Conservation (phyloP, 1,139 yeast genomes). For the Saccharomyces pastorianus region DNA sequence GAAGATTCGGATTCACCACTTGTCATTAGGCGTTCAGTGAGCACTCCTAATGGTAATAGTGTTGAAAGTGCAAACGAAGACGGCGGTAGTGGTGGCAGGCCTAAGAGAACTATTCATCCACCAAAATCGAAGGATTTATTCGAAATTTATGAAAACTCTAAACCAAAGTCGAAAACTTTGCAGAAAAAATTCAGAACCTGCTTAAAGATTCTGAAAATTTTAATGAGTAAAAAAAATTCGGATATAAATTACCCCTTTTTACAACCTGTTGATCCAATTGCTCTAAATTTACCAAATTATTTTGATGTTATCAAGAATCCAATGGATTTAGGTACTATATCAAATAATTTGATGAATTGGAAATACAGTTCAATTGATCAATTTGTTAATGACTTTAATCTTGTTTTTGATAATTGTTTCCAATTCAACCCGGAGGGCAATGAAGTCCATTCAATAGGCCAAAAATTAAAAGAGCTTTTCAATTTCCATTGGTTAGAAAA, state of each 20-base stretch:
- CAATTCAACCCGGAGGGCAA: slow-evolving; percentile 91
- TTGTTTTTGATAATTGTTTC: slow-evolving; percentile 83
- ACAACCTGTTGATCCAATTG: slow-evolving; percentile 91
- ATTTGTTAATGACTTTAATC: slow-evolving; percentile 71
- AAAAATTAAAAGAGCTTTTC: slow-evolving; percentile 74
- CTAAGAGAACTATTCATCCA: slow-evolving; percentile 93
- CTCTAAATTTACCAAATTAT: slow-evolving; percentile 85
- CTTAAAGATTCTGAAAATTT: slow-evolving; percentile 71
- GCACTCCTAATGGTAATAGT: neutral
- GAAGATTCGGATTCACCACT: slow-evolving; percentile 25
- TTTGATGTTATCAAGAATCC: slow-evolving; percentile 79
- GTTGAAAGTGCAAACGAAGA: slow-evolving; percentile 35
- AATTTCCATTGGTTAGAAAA: slow-evolving; percentile 79
- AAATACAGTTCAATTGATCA: slow-evolving; percentile 85
- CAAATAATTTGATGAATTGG: slow-evolving; percentile 71
- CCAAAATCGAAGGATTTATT: slow-evolving; percentile 83
- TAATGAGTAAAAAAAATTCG: slow-evolving; percentile 74
- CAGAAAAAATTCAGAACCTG: slow-evolving; percentile 86
- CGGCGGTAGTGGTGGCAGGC: slow-evolving; percentile 53
- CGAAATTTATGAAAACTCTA: slow-evolving; percentile 55
- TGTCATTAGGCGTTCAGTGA: slow-evolving; percentile 37
- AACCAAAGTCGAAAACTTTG: slow-evolving; percentile 86
- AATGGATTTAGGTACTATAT: slow-evolving; percentile 88
- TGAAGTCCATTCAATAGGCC: slow-evolving; percentile 93
- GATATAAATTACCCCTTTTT: slow-evolving; percentile 81